Base-by-base conservation (phyloP, 2,329 filamentous ascomycete species). In the Fusarium circinatum region DNA sequence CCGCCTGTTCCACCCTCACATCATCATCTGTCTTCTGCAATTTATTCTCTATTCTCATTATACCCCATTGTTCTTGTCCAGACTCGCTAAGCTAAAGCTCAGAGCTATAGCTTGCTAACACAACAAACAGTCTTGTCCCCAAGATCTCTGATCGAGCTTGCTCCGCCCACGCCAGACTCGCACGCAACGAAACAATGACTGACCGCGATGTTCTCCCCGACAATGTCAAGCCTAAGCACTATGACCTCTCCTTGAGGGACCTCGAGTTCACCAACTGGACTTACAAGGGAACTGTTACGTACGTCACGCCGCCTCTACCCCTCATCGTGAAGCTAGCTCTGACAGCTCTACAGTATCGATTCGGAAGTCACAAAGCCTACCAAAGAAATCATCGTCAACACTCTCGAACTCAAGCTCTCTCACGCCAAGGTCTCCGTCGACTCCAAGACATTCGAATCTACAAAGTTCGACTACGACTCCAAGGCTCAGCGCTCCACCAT, bases 401-500 rank as follows among this genome's bases (percentile, higher is more conserved):
- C 93, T 48, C 90, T 96, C 79, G 91, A 98, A 81, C 89, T 99
- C 78, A 93, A 93, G 80, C 88, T 98, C 44, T 87, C 91, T 73
- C 87, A 86, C 47, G 86, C 87, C 74, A 90, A 92, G 80, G 84
- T 96, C 63, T 84, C 85, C 52, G 82, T 89, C 51, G 88, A 90
- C 55, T 85, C 88, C 65, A 86, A 89, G 72, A 82, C 87, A 62
- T 83, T 88, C 74, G 86, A 91, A 78, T 88, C 93, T 24, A 90
- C 89, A 71, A 86, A 89, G 60, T 92, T 97, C 80, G 88, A 88
- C 70, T 97, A 97, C 83, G 92, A 98, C 84, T 91, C 90, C 79
- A 93, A 93, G 82, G 92, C 92, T 72, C 95, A 98, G 85, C 91
- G 96, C 69, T 93, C 91, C 45, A 95, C 92, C 63, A 87, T 99